Conservation (phyloP, 129 eudicot genomes). For the Helianthus annuus region HanXRQr2.0-SUNRISE NC_035448.2:166913381-166913880, state of each 20-base stretch:
- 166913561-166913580: constrained; percentile 50
- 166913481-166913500: constrained; percentile 23
- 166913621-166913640: constrained; percentile 39
- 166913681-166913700: constrained; percentile 51
- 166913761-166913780: not conserved
- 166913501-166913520: constrained; percentile 14
- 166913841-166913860: constrained; percentile 50
- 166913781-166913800: not conserved
- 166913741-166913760: constrained; percentile 43
- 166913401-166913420: constrained; percentile 43
- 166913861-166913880: constrained; percentile 52
- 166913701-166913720: constrained; percentile 53
- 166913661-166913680: constrained; percentile 42
- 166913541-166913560: constrained; percentile 49
- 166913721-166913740: constrained; percentile 53
- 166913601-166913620: not conserved
- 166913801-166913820: constrained; percentile 32
- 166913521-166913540: constrained; percentile 24
- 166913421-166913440: constrained; percentile 52
- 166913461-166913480: constrained; percentile 37
- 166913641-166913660: constrained; percentile 44
- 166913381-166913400: constrained; percentile 61
- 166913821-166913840: constrained; percentile 21
- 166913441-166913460: constrained; percentile 62
- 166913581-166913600: constrained; percentile 37